Evolutionary conservation across 2,329 filamentous ascomycete species (phyloP), one percentile per base, ranked within the genome.

Genomic region (Keithomyces neogunnii): DNA sequence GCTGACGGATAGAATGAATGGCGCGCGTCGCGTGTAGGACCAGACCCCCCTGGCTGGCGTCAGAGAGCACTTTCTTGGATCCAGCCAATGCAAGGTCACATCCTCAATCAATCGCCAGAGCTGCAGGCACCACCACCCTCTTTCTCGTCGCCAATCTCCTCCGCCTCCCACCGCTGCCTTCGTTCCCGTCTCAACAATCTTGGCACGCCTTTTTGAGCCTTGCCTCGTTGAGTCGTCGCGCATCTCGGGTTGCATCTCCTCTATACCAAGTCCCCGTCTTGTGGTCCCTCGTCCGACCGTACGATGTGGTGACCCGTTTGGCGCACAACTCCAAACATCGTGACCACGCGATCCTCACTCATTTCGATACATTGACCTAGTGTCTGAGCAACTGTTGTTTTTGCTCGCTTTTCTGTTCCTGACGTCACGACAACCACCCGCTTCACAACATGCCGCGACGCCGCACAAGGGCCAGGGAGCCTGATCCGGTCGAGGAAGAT

Each of bases 391-490:
- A 31, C 48, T 40, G 39, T 43, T 31, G 26, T 38, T 35, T n/a
- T 19, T 19, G 19, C 19, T 42, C 47, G n/a, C 31, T 49, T 49
- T 31, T 10, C 49, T 47, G 52, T 36, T 36, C 47, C 43, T 43
- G 52, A 53, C 5, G n/a, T 31, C 8, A 31, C 11, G 51, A 6
- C 47, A 57, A 57, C 3, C 32, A 19, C 29, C 32, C 30, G 35
- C 39, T 43, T 48, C 59, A 56, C 61, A 62, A 53, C 59, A 69
- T 69, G 66, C 60, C 65, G 63, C 66, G 66, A 60, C 66, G 66
- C 59, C 63, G 67, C 58, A 58, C 63, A 54, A 65, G 64, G 56
- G 62, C 59, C 50, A 59, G 63, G 58, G 63, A 65, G 58, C 54
- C 55, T 49, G 64, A 63, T 53, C 52, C 52, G 9, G 61, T 64